Evolutionary conservation across 73 alveolate species (phyloP).

Genomic region (Paramecium sonneborni): DNA sequence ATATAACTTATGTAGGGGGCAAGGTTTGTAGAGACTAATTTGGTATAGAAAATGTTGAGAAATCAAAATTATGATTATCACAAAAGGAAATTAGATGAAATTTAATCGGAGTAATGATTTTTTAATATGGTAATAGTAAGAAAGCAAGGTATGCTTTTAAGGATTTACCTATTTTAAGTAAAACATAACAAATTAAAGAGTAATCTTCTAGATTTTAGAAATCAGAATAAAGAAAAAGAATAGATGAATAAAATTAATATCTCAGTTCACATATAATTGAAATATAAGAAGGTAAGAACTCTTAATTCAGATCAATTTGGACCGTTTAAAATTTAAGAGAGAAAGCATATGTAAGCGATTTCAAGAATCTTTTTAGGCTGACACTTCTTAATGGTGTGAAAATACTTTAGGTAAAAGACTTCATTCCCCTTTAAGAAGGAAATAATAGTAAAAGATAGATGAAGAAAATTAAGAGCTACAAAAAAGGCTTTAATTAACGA

Average conservation of each 20-base stretch:
- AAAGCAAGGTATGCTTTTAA: conserved; percentile 6
- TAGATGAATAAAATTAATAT: conserved; percentile 28
- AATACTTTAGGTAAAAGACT: not conserved
- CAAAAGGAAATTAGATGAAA: not conserved
- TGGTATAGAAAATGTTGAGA: not conserved
- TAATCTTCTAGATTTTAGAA: conserved; percentile 21
- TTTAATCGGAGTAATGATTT: not conserved
- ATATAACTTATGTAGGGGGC: not conserved
- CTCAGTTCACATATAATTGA: conserved; percentile 5
- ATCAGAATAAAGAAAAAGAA: conserved; percentile 35
- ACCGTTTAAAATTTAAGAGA: not conserved
- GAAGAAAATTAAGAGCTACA: conserved; percentile 14
- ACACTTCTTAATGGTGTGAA: conserved; percentile 23
- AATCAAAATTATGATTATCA: not conserved
- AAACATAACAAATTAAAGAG: not conserved
- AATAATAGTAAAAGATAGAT: not conserved
- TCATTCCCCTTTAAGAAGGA: conserved; percentile 29
- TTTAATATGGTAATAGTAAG: not conserved
- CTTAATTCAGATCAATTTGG: conserved; percentile 47
- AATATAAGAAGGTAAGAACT: conserved; percentile 31
- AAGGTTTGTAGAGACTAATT: not conserved
- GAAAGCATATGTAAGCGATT: conserved; percentile 6
- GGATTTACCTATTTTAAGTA: conserved; percentile 9
- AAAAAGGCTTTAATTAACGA: not conserved
- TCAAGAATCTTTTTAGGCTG: not conserved